Evolutionary conservation across 2,329 filamentous ascomycete species (phyloP).

Genomic region (Clonostachys rosea): DNA sequence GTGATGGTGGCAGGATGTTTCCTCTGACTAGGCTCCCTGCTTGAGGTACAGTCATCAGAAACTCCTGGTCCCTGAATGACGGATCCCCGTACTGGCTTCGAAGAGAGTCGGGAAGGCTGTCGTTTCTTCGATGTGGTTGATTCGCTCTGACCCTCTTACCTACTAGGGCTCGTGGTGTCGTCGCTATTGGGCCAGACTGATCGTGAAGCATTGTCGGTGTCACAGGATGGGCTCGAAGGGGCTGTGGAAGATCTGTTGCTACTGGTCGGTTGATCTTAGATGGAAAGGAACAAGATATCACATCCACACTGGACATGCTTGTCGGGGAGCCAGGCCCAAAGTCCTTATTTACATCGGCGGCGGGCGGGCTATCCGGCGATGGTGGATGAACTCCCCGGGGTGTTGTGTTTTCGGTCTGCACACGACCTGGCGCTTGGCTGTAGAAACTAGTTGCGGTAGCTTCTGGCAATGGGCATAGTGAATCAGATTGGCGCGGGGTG

Average conservation of each 20-base stretch:
- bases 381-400: no score
- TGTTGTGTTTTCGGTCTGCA: no score
- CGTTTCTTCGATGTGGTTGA: constrained; percentile 73
- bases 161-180: constrained; percentile 51
- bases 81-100: constrained; percentile 58
- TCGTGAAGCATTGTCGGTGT: constrained; percentile 43
- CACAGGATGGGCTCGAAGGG: constrained; percentile 51
- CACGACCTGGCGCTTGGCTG: constrained; percentile 21
- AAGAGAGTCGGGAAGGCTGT: constrained; percentile 81
- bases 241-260: constrained; percentile 31
- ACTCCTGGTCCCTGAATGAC: constrained; percentile 48
- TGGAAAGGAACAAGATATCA: constrained; percentile 61
- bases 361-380: no score
- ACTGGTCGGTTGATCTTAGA: constrained; percentile 38
- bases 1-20: constrained; percentile 75
- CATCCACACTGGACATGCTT: constrained; percentile 55
- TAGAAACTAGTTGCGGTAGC: constrained; percentile 29
- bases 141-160: constrained; percentile 55
- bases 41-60: constrained; percentile 61
- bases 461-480: constrained; percentile 1
- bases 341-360: constrained; percentile 3
- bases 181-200: constrained; percentile 45
- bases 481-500: constrained; percentile 37
- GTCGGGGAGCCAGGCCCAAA: constrained; percentile 37
- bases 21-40: constrained; percentile 85